These are phyloP conservation scores for Geotrichum histeridarum DNA, from an alignment of 1,139 yeast species.

Conservation along the genomic window DNA sequence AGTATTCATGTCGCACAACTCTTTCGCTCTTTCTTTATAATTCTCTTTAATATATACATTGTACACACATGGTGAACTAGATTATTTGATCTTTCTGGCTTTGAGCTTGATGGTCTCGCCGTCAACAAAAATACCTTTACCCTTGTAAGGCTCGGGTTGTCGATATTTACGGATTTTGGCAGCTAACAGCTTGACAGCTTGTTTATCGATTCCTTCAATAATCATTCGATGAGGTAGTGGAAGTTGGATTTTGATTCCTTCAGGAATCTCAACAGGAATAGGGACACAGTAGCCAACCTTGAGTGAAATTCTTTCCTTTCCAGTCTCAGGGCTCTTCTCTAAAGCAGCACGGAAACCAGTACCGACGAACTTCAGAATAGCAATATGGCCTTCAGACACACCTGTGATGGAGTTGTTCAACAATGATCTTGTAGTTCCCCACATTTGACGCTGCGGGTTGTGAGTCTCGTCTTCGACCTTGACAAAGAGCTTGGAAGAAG, in stretches of 20 bases:
- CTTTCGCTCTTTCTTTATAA: not conserved
- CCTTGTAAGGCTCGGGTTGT: slow-evolving; percentile 98
- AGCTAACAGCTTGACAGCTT: slow-evolving; percentile 82
- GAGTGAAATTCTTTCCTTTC: slow-evolving; percentile 58
- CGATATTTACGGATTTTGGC: slow-evolving; percentile 79
- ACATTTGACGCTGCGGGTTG: slow-evolving; percentile 75
- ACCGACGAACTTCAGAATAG: slow-evolving; percentile 86
- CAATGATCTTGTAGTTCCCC: slow-evolving; percentile 90
- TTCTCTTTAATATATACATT: slow-evolving; percentile 9
- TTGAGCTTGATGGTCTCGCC: slow-evolving; percentile 86
- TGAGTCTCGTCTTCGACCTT: slow-evolving; percentile 52
- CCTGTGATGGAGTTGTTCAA: slow-evolving; percentile 77
- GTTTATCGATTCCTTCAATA: slow-evolving; percentile 83
- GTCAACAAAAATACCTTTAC: slow-evolving; percentile 92
- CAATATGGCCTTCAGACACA: slow-evolving; percentile 85
- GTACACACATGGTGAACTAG: slow-evolving; percentile 11
- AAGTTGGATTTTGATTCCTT: slow-evolving; percentile 62
- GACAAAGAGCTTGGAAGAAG: slow-evolving; percentile 43
- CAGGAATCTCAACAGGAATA: slow-evolving; percentile 61
- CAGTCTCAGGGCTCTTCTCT: slow-evolving; percentile 46
- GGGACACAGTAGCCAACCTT: slow-evolving; percentile 83
- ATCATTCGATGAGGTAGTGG: slow-evolving; percentile 88
- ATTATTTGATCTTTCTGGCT: slow-evolving; percentile 84
- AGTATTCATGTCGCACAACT: not conserved
- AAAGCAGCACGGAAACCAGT: slow-evolving; percentile 91